phyloP scores from a whole-genome alignment of 2,329 filamentous ascomycete genomes.

The Ceratocystis albifundus region DNA sequence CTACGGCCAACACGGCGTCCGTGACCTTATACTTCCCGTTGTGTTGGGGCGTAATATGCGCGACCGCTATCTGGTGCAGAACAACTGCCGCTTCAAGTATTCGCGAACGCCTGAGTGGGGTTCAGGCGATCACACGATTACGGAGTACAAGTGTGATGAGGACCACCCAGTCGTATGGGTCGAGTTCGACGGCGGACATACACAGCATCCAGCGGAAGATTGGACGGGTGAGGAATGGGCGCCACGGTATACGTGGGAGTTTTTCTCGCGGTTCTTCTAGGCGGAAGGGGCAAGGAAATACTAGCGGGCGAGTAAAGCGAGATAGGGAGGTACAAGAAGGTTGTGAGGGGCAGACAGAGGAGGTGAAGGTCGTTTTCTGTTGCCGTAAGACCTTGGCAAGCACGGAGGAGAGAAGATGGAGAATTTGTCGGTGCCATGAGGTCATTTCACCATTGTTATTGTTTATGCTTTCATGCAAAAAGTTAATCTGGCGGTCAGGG shows the following conservation, averaged over 20 bases:
- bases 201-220: conserved; percentile 15
- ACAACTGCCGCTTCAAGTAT: conserved; percentile 29
- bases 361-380: too few species aligned
- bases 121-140: conserved; percentile 25
- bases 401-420: not conserved
- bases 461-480: not conserved
- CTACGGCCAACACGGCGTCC: conserved; percentile 32
- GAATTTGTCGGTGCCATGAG: not conserved
- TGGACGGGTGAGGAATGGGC: conserved; percentile 13
- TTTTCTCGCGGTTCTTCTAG: conserved; percentile 23
- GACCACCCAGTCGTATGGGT: conserved; percentile 29
- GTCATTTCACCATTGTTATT: not conserved
- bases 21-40: conserved; percentile 31
- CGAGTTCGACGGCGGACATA: conserved; percentile 24
- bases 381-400: too few species aligned
- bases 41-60: conserved; percentile 28
- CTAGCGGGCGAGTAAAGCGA: not conserved
- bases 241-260: conserved; percentile 21
- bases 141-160: conserved; percentile 27
- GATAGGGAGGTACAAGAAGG: not conserved
- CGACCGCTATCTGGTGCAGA: conserved; percentile 31
- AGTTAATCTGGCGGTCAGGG: too few species aligned
- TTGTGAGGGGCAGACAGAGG: too few species aligned
- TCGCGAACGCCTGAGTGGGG: conserved; percentile 26
- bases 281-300: not conserved